phyloP scores from a whole-genome alignment of 139 green algal genomes.

The Chlamydomonas incerta region DNA sequence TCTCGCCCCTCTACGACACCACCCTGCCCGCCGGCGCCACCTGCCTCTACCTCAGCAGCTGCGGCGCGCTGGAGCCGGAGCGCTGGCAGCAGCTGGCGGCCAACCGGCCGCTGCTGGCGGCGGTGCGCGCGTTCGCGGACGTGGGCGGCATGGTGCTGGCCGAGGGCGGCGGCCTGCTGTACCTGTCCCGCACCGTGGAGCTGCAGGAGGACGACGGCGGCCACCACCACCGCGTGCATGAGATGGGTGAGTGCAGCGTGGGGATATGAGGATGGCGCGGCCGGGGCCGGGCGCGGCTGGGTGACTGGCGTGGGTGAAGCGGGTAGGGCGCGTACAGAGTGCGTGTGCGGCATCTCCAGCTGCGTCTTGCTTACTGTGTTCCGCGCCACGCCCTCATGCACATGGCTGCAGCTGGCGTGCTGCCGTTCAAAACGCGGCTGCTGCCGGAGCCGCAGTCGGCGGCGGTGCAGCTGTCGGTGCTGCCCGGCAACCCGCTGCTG shows the following conservation, averaged over 20 bases:
- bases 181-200: slow-evolving; percentile 72
- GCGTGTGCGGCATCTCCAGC: no score
- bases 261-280: no score
- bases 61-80: slow-evolving; percentile 44
- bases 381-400: no score
- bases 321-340: no score
- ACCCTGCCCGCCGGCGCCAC: slow-evolving; percentile 77
- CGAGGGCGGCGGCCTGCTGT: slow-evolving; percentile 92
- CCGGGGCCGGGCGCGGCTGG: no score
- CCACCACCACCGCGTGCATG: slow-evolving; percentile 4
- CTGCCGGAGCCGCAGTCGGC: slow-evolving; percentile 64
- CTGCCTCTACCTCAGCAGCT: slow-evolving; percentile 89
- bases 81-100: slow-evolving; percentile 66
- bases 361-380: no score
- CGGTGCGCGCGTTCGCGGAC: slow-evolving; percentile 82
- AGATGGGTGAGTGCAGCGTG: slow-evolving; percentile 60
- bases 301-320: no score
- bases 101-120: slow-evolving; percentile 74
- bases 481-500: slow-evolving; percentile 72
- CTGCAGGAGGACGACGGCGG: slow-evolving; percentile 16
- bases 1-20: slow-evolving; percentile 90
- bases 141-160: slow-evolving; percentile 91
- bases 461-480: slow-evolving; percentile 79
- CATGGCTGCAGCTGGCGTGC: slow-evolving; percentile 75
- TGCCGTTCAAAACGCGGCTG: slow-evolving; percentile 88